Percentiles rank a stretch among this genome's conserved stretches.
Evolutionary conservation across 1,284 basidiomycete species (phyloP).

Genomic region (Somion occarium): DNA sequence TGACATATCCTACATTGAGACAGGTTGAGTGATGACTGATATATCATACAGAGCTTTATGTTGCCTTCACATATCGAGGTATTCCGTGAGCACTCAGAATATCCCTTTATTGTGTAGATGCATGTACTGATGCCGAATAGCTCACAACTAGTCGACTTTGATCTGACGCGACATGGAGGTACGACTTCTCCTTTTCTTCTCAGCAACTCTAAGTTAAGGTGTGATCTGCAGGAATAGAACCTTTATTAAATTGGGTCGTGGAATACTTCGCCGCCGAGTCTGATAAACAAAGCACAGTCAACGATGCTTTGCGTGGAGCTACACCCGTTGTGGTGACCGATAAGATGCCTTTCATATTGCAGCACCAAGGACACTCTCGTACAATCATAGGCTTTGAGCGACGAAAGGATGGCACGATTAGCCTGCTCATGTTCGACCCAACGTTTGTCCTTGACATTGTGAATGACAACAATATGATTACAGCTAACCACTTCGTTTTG

Average conservation of each 20-base stretch:
- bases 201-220: not conserved
- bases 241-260: constrained; percentile 61
- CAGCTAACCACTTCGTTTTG: not conserved
- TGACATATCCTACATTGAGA: constrained; percentile 10
- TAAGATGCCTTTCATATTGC: constrained; percentile 75
- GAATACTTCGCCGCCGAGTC: constrained; percentile 48
- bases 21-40: constrained; percentile 8
- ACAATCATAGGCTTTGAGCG: constrained; percentile 81
- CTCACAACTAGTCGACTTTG: constrained; percentile 60
- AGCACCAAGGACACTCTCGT: constrained; percentile 81
- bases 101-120: not conserved
- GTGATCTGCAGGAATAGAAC: constrained; percentile 39
- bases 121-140: constrained; percentile 29
- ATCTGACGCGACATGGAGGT: constrained; percentile 38
- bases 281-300: constrained; percentile 30
- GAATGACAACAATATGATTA: too few species aligned
- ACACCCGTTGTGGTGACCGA: constrained; percentile 51
- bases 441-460: constrained; percentile 26
- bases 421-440: constrained; percentile 76
- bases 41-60: constrained; percentile 51
- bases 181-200: constrained; percentile 4
- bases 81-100: constrained; percentile 74
- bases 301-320: constrained; percentile 42
- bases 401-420: constrained; percentile 48
- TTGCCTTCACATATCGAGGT: constrained; percentile 66